These are phyloP conservation scores for Novymonas esmeraldas DNA, from an alignment of 208 protist species.

Conservation along the genomic window DNA sequence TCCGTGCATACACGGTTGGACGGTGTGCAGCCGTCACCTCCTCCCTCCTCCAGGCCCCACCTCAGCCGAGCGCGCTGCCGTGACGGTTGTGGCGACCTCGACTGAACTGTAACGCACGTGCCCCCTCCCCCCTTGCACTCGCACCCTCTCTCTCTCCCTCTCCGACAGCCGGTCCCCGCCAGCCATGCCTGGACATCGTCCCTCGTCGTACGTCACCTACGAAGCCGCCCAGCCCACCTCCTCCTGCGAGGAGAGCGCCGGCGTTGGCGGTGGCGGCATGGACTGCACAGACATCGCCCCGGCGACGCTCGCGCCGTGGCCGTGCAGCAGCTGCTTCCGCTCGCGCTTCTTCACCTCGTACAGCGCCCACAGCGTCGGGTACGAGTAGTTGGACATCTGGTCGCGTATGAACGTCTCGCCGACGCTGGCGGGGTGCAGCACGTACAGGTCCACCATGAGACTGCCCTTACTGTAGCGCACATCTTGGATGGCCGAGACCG, in stretches of 20 bases:
- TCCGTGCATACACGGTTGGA: not conserved
- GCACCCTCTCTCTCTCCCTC: too few species aligned
- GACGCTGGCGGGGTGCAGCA: constrained; percentile 23
- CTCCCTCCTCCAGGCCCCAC: too few species aligned
- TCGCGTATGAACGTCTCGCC: constrained; percentile 19
- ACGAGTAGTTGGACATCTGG: constrained; percentile 27
- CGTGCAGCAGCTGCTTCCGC: constrained; percentile 23
- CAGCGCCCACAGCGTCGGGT: constrained; percentile 25
- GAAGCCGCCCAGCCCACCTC: constrained; percentile 20
- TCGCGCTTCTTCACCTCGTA: constrained; percentile 36
- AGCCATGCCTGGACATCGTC: too few species aligned
- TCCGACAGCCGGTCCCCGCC: too few species aligned
- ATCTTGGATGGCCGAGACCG: constrained; percentile 26
- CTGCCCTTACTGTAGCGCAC: constrained; percentile 33
- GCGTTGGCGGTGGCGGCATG: not conserved
- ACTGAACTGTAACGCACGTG: too few species aligned
- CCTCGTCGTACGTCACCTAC: not conserved
- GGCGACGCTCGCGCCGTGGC: not conserved
- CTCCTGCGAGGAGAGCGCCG: constrained; percentile 22
- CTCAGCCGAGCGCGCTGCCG: too few species aligned
- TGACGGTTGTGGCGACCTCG: too few species aligned
- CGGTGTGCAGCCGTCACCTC: too few species aligned
- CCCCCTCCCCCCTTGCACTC: too few species aligned
- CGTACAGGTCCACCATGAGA: constrained; percentile 33
- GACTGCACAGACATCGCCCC: not conserved